Base-by-base conservation (phyloP, 768 basidiomycete genomes). In the Termitomyces titanicus region DNA sequence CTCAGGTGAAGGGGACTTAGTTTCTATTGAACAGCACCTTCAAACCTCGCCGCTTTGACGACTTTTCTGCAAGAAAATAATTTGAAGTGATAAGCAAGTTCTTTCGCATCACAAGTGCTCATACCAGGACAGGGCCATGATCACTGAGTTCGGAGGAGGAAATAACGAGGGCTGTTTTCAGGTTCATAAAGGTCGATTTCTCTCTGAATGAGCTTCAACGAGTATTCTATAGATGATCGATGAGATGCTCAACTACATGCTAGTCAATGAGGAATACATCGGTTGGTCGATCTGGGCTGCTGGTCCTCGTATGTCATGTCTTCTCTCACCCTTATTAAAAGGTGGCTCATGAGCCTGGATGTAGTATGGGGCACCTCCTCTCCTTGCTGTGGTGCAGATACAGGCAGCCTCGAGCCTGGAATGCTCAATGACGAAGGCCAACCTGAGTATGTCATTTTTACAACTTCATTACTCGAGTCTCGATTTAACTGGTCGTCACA, bases 221-320 rank as follows among this genome's bases (percentile, higher is more conserved):
- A 12, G 6, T 2, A 15, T 25, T 34, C 10, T 12, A 20, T 40
- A 70, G 69, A 56, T 71, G 39, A 62, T 76, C 46, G 69, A 72
- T 22, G 74, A 76, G n/a, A 57, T 79, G 63, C 63, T 79, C 3
- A 65, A 63, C 34, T 79, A 76, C 61, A 64, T 79, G 48, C 60
- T 63, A 2, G 63, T 67, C 13, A 79, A 78, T 56, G 74, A 76
- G 39, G 77, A 68, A 31, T 79, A 76, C 61, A 78, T 79, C 44
- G 77, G 77, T 13, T 79, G 76, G 77, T 53, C 74, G 3, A 72
- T 75, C 42, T 79, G 77, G 77, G 77, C 77, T 57, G 77, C 77
- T 29, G 77, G 77, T 38, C 77, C 77, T 18, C 53, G 75, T 77
- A 60, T 25, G 72, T 70, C 22, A 7, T 42, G 33, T 37, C 38